phyloP scores from a whole-genome alignment of 768 basidiomycete species.

The Podaxis sp. region DNA sequence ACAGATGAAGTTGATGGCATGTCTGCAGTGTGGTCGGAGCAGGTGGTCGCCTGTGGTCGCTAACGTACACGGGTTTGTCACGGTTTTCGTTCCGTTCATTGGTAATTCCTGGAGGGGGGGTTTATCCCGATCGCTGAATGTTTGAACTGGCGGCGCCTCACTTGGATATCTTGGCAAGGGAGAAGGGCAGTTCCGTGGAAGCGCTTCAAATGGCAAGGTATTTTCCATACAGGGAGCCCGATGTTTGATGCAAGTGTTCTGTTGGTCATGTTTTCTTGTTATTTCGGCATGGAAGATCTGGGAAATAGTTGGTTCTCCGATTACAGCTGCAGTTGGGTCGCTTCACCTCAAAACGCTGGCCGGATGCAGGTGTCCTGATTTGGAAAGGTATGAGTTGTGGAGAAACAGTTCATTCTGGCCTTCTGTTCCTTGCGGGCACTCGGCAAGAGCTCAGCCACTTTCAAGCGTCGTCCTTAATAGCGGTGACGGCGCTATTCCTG shows the following conservation, averaged over 20 bases:
- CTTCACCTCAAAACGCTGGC: not conserved
- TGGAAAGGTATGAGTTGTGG: not conserved
- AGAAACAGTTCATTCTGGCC: not conserved
- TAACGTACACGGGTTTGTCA: not conserved
- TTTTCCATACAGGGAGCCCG: constrained; percentile 4
- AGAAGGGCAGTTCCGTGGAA: not conserved
- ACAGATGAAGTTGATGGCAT: not conserved
- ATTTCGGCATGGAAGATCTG: not conserved
- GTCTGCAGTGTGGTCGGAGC: not conserved
- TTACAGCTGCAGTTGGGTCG: too few relatives aligned
- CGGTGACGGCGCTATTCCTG: not conserved
- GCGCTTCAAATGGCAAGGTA: constrained; percentile 5
- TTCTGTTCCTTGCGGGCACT: not conserved
- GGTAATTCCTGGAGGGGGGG: not conserved
- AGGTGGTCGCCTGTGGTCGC: not conserved
- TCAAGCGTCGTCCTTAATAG: not conserved
- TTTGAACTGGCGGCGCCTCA: not conserved
- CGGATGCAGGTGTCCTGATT: not conserved
- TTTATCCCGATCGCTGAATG: not conserved
- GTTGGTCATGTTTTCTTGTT: not conserved
- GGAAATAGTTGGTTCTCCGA: not conserved
- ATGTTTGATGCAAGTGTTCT: not conserved
- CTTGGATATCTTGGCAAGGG: not conserved
- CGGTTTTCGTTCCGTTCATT: not conserved
- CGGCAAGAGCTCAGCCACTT: not conserved